phyloP scores from a whole-genome alignment of 2,329 filamentous ascomycete genomes.

The Eurotiales sp. region DNA sequence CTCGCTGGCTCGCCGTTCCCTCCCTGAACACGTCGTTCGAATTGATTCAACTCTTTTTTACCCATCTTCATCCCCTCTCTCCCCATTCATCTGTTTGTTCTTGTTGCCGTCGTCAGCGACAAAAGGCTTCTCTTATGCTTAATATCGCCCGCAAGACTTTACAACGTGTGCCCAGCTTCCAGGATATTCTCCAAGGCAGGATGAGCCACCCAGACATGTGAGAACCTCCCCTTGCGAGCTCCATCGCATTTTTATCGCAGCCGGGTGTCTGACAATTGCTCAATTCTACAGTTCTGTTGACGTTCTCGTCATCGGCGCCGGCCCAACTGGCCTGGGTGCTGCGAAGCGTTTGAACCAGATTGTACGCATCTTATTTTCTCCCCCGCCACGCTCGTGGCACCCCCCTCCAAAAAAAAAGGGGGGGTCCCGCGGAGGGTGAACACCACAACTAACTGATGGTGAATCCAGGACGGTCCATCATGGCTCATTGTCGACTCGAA shows the following conservation, averaged over 20 bases:
- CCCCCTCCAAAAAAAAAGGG: constrained; percentile 4
- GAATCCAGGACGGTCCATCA: constrained; percentile 73
- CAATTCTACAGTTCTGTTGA: constrained; percentile 70
- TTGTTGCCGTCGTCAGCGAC: constrained; percentile 24
- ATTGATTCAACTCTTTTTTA: no score
- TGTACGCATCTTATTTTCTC: constrained; percentile 52
- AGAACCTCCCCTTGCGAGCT: constrained; percentile 17
- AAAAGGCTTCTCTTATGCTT: constrained; percentile 38
- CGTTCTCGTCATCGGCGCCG: constrained; percentile 95
- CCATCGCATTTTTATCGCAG: not conserved
- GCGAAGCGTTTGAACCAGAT: constrained; percentile 97
- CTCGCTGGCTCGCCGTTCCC: constrained; percentile 17
- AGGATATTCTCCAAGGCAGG: constrained; percentile 45
- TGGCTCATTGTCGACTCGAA: constrained; percentile 95
- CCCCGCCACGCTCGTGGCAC: not conserved
- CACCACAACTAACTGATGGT: constrained; percentile 23
- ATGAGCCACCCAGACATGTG: constrained; percentile 46
- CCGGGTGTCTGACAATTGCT: constrained; percentile 16
- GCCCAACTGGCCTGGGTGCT: constrained; percentile 94
- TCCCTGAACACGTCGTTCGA: no score
- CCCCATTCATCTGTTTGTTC: constrained; percentile 20
- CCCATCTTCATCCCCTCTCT: constrained; percentile 6
- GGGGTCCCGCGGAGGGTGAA: no score
- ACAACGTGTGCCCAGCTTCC: constrained; percentile 43
- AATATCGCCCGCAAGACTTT: constrained; percentile 41